A percentile compares a stretch with the other conserved stretches of the same genome.
phyloP scores from a whole-genome alignment of 2,329 filamentous ascomycete species.

The Plectosphaerella cucumerina region DNA sequence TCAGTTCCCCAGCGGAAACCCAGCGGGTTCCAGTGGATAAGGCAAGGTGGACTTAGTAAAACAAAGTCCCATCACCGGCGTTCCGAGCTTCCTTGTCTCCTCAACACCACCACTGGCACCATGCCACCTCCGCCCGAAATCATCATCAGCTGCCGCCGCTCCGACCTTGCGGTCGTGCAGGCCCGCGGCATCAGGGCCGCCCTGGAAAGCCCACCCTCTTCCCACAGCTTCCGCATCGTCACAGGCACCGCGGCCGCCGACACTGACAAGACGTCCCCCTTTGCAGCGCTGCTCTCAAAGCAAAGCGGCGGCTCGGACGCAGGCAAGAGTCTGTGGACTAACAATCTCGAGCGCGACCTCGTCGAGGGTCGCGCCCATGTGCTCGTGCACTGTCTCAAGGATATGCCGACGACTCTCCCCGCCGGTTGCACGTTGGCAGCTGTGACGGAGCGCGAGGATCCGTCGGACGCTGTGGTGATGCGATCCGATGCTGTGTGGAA shows the following conservation, averaged over 20 bases:
- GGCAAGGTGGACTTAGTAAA: too few species aligned
- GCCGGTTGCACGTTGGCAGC: conserved; percentile 7
- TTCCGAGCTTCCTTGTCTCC: too few species aligned
- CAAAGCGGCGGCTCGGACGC: conserved; percentile 13
- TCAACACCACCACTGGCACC: too few species aligned
- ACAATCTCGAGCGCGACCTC: conserved; percentile 9
- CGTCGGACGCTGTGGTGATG: conserved; percentile 12
- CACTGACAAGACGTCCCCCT: conserved; percentile 12
- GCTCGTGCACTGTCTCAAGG: conserved; percentile 11
- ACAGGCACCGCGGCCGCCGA: conserved; percentile 23
- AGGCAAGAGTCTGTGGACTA: conserved; percentile 14
- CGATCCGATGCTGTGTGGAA: conserved; percentile 3
- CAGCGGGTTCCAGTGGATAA: too few species aligned
- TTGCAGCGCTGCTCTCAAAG: conserved; percentile 10
- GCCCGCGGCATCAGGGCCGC: not conserved
- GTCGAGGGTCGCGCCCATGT: conserved; percentile 8
- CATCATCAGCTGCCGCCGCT: not conserved
- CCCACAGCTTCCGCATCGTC: not conserved
- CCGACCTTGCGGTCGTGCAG: not conserved
- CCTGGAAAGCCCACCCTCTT: not conserved
- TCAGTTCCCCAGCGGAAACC: too few species aligned
- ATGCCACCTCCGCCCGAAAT: not conserved
- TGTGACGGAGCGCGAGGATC: conserved; percentile 9
- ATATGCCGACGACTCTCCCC: conserved; percentile 12
- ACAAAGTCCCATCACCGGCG: too few species aligned